These are phyloP conservation scores for Knoxia roxburghii DNA, from an alignment of 257 asterid genomes.

Conservation along the genomic window DNA sequence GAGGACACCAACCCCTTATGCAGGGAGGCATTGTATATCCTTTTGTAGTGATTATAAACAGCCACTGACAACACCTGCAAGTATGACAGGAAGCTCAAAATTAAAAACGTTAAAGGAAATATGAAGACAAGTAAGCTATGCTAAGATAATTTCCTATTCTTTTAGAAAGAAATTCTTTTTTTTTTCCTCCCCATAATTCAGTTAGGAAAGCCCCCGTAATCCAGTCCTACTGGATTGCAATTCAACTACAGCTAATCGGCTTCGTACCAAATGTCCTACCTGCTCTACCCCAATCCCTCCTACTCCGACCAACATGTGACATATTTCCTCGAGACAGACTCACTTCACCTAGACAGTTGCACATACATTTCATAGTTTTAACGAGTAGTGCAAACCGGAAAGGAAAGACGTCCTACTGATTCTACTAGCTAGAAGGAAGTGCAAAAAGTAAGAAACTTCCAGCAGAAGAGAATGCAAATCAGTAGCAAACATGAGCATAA, in stretches of 20 bases:
- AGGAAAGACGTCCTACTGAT: not conserved
- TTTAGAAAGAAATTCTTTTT: not conserved
- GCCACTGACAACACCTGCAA: conserved; percentile 88
- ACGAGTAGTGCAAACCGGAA: not conserved
- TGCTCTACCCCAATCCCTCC: not conserved
- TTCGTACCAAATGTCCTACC: not conserved
- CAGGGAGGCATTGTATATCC: conserved; percentile 63
- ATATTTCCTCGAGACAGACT: not conserved
- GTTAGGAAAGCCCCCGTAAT: not conserved
- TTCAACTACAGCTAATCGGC: not conserved
- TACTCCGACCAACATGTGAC: not conserved
- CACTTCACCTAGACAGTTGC: not conserved
- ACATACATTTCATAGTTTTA: not conserved
- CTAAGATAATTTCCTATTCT: not conserved
- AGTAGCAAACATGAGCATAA: not conserved
- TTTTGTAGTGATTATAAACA: conserved; percentile 86
- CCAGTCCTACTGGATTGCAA: not conserved
- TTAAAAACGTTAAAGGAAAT: not conserved
- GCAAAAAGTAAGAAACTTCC: not conserved
- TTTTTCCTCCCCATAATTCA: not conserved
- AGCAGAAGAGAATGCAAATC: not conserved
- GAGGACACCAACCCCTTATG: conserved; percentile 62
- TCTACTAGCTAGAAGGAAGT: not conserved
- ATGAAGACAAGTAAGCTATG: not conserved
- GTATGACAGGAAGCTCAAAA: conserved; percentile 10